Base-by-base conservation (phyloP, 1,284 basidiomycete species). In the Thelephora terrestris region DNA sequence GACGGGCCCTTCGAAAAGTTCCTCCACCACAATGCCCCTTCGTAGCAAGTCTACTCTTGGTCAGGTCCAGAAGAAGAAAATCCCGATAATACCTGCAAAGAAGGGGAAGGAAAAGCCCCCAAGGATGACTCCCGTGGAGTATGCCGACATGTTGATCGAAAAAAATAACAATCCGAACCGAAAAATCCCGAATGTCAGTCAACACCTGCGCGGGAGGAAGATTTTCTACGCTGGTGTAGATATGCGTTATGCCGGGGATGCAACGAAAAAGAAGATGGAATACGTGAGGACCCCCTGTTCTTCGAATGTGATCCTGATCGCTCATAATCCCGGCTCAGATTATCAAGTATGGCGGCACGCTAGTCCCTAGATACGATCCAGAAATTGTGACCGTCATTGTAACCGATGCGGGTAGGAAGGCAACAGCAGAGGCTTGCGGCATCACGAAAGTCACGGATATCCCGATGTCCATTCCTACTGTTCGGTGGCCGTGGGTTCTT, bases 211-310 rank as follows among this genome's bases (percentile, higher is more conserved):
- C 46, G 78, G 75, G 18, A 73, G 69, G 55, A 64, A 64, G 35
- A 75, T 85, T 38, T 78, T 76, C 56, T 83, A 78, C 55, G 65
- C 68, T 24, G 77, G 78, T 18, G 76, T 71, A 7, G 82, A 85
- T 55, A 68, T 73, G 64, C 65, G 57, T 20, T 71, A 67, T 50
- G 78, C 79, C 2, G 67, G 71, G 17, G 63, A 66, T 36, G 58
- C 59, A 39, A 83, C 81, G 7, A 69, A 69, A 35, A 67, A 65
- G 9, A 70, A 71, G 51, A 83, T 85, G 79, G 68, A 74, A n/a
- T 62, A 75, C 32, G 82, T 84, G 60, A 54, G 76, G 67, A 43
- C 21, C 32, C 17, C n/a, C 23, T 21, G 17, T 32, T 23, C 49
- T 39, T 18, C 18, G 18, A n/a, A 49, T 36, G 7, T 44, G 37